Conservation (phyloP, 2,329 filamentous ascomycete genomes). For the Pseudopyricularia cyperi region DNA sequence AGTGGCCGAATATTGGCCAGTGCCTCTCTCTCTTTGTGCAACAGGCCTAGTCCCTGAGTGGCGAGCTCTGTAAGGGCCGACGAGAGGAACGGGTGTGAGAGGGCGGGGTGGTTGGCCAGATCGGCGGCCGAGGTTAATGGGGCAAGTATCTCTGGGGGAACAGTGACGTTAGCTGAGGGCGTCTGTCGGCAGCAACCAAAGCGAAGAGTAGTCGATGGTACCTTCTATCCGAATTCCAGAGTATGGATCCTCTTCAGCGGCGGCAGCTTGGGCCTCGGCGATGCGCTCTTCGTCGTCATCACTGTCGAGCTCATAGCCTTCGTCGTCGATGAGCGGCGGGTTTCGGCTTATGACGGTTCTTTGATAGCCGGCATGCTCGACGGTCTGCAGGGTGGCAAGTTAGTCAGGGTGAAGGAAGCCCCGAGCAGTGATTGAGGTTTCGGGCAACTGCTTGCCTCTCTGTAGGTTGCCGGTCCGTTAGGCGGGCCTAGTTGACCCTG, state of each 20-base stretch:
- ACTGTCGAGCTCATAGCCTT: conserved; percentile 64
- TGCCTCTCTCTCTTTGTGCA: conserved; percentile 61
- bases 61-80: conserved; percentile 60
- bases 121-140: conserved; percentile 66
- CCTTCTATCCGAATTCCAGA: conserved; percentile 57
- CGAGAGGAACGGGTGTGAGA: conserved; percentile 63
- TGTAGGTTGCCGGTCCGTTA: conserved; percentile 54
- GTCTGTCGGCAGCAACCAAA: conserved; percentile 9
- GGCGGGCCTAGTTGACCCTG: conserved; percentile 56
- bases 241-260: conserved; percentile 64
- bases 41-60: conserved; percentile 53
- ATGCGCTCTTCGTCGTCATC: conserved; percentile 55
- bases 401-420: conserved; percentile 9
- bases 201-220: conserved; percentile 24
- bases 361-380: conserved; percentile 61
- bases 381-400: conserved; percentile 31
- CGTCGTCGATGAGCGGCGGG: conserved; percentile 59
- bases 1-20: conserved; percentile 65
- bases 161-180: background rate
- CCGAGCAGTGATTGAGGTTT: conserved; percentile 1
- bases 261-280: conserved; percentile 45
- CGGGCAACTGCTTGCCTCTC: conserved; percentile 39
- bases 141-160: conserved; percentile 50
- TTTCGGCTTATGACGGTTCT: conserved; percentile 65
- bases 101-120: conserved; percentile 58